A percentile compares a stretch with the other conserved stretches of the same genome.
Conservation (phyloP, 495 filamentous ascomycete genomes). For the Beverwykella pulmonaria region DNA sequence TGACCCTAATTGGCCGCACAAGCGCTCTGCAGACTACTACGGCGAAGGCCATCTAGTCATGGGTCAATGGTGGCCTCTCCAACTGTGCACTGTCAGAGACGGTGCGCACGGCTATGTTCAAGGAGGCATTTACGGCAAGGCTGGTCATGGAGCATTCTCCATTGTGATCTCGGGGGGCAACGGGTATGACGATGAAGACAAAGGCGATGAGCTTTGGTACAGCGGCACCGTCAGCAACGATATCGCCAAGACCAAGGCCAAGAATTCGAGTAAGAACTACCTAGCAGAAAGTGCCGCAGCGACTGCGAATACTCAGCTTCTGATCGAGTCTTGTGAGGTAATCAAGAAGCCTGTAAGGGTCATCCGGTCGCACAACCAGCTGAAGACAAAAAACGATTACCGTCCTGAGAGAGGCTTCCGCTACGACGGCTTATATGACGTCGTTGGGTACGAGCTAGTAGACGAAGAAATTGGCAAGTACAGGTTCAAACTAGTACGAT, state of each 20-base stretch:
- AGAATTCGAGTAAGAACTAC: background rate
- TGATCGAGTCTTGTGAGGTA: constrained; percentile 43
- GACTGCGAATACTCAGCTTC: constrained; percentile 45
- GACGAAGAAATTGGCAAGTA: constrained; percentile 45
- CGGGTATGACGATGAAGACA: constrained; percentile 50
- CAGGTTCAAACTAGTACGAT: constrained; percentile 49
- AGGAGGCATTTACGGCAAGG: constrained; percentile 53
- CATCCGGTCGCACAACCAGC: constrained; percentile 49
- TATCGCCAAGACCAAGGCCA: constrained; percentile 21
- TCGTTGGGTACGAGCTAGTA: constrained; percentile 43
- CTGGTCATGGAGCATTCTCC: constrained; percentile 46
- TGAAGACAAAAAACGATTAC: constrained; percentile 43
- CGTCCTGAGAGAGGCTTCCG: constrained; percentile 54
- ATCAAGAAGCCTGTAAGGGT: constrained; percentile 51
- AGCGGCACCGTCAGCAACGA: constrained; percentile 52
- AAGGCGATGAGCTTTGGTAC: constrained; percentile 56
- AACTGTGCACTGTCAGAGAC: constrained; percentile 56
- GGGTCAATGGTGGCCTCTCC: constrained; percentile 62
- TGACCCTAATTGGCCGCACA: constrained; percentile 38
- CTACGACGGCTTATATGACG: constrained; percentile 62
- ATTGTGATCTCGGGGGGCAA: constrained; percentile 50
- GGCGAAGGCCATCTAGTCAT: constrained; percentile 54
- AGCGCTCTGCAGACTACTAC: constrained; percentile 42
- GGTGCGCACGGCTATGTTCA: constrained; percentile 59
- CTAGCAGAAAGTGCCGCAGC: background rate